phyloP scores from a whole-genome alignment of 371 early-diverging fungal genomes.

The Rhizopus sp. region DNA sequence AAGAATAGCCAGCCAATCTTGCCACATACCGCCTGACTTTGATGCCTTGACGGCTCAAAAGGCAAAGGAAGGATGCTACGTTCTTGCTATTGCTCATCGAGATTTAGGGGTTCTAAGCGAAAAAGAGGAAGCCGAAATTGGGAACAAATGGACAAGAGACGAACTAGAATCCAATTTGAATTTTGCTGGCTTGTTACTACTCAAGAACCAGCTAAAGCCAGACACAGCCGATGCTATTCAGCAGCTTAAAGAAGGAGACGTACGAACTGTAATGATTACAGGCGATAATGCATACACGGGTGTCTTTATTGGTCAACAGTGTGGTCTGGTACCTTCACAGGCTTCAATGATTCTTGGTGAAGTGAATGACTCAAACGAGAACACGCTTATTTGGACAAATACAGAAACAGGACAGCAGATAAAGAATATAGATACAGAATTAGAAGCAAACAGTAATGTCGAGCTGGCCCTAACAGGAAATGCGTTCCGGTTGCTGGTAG shows the following conservation, averaged over 20 bases:
- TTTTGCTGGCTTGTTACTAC: slow-evolving; percentile 73
- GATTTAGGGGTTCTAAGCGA: slow-evolving; percentile 47
- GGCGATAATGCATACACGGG: slow-evolving; percentile 91
- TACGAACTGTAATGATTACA: slow-evolving; percentile 87
- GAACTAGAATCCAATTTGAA: slow-evolving; percentile 61
- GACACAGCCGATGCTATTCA: slow-evolving; percentile 70
- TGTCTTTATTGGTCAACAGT: slow-evolving; percentile 59
- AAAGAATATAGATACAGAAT: slow-evolving; percentile 10
- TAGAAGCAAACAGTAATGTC: slow-evolving; percentile 5
- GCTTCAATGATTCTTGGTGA: slow-evolving; percentile 63
- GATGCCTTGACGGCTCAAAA: slow-evolving; percentile 46
- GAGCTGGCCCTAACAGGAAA: slow-evolving; percentile 72
- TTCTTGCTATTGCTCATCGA: slow-evolving; percentile 70
- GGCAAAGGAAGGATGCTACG: slow-evolving; percentile 77
- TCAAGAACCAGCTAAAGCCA: slow-evolving; percentile 80
- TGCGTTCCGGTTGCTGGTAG: slow-evolving; percentile 57
- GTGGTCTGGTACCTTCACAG: slow-evolving; percentile 29
- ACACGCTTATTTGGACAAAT: slow-evolving; percentile 37
- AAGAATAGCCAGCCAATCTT: slow-evolving; percentile 51
- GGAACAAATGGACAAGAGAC: slow-evolving; percentile 46
- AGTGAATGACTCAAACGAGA: slow-evolving; percentile 80
- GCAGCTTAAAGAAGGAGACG: slow-evolving; percentile 74
- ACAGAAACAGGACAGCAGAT: slow-evolving; percentile 20
- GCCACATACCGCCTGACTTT: slow-evolving; percentile 57
- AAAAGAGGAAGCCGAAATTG: slow-evolving; percentile 24